phyloP scores from a whole-genome alignment of 2,329 filamentous ascomycete genomes.

The Arthrobotrys conoides region DNA sequence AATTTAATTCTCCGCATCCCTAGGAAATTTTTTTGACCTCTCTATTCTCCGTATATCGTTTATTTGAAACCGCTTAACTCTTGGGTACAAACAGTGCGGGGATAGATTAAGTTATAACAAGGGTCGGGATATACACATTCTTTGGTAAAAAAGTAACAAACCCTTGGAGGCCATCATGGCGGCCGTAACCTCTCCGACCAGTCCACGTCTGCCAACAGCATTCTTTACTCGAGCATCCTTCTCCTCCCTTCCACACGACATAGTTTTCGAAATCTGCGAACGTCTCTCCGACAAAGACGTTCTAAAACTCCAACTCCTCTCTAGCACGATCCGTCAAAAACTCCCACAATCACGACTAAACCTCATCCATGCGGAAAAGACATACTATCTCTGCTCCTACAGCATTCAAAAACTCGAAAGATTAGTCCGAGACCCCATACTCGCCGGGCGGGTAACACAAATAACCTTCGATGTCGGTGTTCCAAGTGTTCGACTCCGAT shows the following conservation, averaged over 20 bases:
- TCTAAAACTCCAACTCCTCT: slow-evolving; percentile 38
- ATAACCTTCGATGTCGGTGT: slow-evolving; percentile 48
- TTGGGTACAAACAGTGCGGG: too few relatives aligned
- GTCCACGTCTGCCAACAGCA: neutral
- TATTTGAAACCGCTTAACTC: slow-evolving; percentile 4
- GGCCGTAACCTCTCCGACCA: neutral
- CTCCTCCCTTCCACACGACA: slow-evolving; percentile 31
- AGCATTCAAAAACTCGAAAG: slow-evolving; percentile 49
- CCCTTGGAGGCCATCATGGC: slow-evolving; percentile 1
- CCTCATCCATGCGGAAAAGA: slow-evolving; percentile 49
- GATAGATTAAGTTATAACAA: neutral
- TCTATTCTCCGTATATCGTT: neutral
- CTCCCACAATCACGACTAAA: slow-evolving; percentile 33
- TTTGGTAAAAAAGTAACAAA: neutral
- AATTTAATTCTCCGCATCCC: neutral
- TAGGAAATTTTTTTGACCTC: neutral
- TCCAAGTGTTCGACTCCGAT: slow-evolving; percentile 41
- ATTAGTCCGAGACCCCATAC: slow-evolving; percentile 22
- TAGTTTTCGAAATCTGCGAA: slow-evolving; percentile 51
- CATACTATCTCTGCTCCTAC: slow-evolving; percentile 50
- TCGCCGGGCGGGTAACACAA: slow-evolving; percentile 40
- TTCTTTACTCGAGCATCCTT: neutral
- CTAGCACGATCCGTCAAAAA: slow-evolving; percentile 21
- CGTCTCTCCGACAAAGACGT: slow-evolving; percentile 43
- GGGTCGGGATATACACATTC: neutral